phyloP scores from a whole-genome alignment of 495 filamentous ascomycete genomes.

The Daldinia decipiens region DNA sequence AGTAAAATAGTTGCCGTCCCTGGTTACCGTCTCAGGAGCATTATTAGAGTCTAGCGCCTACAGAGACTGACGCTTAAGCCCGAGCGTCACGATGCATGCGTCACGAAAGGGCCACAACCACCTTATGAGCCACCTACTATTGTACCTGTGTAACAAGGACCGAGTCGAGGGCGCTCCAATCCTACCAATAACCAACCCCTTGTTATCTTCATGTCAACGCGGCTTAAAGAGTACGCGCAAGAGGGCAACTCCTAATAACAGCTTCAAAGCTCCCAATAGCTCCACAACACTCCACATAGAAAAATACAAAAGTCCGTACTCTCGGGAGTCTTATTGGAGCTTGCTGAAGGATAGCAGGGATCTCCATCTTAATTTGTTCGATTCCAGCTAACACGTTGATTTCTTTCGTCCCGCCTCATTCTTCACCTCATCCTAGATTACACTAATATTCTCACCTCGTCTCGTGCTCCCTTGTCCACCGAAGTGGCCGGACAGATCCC shows the following conservation, averaged over 20 bases:
- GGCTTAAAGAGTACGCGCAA: conserved; percentile 3
- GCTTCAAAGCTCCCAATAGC: conserved; percentile 31
- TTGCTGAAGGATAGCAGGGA: conserved; percentile 28
- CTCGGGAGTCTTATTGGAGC: conserved; percentile 29
- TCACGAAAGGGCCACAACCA: conserved; percentile 18
- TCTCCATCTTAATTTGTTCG: conserved; percentile 26
- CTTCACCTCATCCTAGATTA: conserved; percentile 21
- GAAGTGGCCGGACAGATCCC: conserved; percentile 32
- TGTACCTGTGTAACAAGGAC: conserved; percentile 27
- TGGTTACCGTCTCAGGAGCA: conserved; percentile 4
- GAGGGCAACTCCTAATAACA: conserved; percentile 7
- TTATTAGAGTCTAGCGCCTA: conserved; percentile 17
- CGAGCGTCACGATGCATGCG: conserved; percentile 21
- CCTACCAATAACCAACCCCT: conserved; percentile 1
- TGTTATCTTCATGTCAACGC: conserved; percentile 8
- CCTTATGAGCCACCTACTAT: conserved; percentile 20
- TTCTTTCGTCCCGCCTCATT: conserved; percentile 28
- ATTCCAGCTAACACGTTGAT: conserved; percentile 18
- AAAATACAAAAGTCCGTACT: conserved; percentile 36
- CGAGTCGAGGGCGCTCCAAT: conserved; percentile 2
- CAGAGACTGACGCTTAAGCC: conserved; percentile 28
- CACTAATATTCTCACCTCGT: conserved; percentile 28
- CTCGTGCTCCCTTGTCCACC: conserved; percentile 28
- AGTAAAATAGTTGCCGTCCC: background rate
- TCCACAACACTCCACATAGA: conserved; percentile 38